Base-by-base conservation (phyloP, 2,329 filamentous ascomycete genomes). In the Exophiala xenobiotica region DNA sequence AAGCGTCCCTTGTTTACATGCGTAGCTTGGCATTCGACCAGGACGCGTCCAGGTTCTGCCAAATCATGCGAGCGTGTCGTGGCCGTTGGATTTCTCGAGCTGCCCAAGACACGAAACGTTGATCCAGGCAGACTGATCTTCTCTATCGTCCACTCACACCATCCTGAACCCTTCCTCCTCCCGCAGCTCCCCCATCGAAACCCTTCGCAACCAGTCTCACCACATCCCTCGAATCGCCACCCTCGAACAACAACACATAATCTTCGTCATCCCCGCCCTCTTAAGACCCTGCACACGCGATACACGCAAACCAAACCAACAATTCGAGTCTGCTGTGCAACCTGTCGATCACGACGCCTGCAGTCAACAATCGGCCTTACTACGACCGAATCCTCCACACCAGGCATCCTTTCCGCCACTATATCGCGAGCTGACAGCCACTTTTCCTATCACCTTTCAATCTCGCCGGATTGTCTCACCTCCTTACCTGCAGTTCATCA, bases 191-290 rank as follows among this genome's bases (percentile, higher is more conserved):
- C 31, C 37, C 46, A 33, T 31, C 35, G 19, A n/a, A 29, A 37
- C 37, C 26, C 38, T n/a, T 39, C 37, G 31, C 38, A 39, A 31
- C 43, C 47, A 14, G 16, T 20, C 29, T 27, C 41, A 29, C 38
- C 39, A 26, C 26, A 26, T 12, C 31, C 41, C 31, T 31, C 44
- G 39, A 26, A 42, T 55, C 42, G 49, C 49, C 53, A 51, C 46
- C 50, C 14, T 11, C 18, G 19, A 11, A 19, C 40, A 43, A 31
- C 23, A 49, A 31, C 45, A 48, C 31, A 12, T 39, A 37, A 27
- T 23, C 38, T 14, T 37, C 29, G 49, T 46, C 42, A 43, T 47
- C 43, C 14, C 38, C 38, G 38, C 38, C 37, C 38, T 22, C 14
- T 40, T 20, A 23, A 20, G 18, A 24, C 19, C 38, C 38, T 40